Percentiles rank a stretch among this genome's conserved stretches.
phyloP scores from a whole-genome alignment of 352 stramenopile species.

The Phytophthora rubi region DNA sequence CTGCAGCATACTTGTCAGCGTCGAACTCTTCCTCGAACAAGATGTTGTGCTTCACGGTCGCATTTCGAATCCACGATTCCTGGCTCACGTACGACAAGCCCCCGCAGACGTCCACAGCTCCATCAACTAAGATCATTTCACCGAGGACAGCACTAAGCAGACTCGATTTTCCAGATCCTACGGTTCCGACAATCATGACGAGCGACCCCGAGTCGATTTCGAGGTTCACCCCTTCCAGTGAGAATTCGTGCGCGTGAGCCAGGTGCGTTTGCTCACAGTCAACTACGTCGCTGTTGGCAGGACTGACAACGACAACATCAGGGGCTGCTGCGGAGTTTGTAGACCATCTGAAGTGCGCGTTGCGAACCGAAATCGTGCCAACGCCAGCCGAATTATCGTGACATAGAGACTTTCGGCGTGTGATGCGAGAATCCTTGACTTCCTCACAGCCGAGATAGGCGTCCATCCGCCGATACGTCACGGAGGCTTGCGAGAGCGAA shows the following conservation, averaged over 20 bases:
- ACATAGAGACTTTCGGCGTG: neutral
- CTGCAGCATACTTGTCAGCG: slow-evolving; percentile 39
- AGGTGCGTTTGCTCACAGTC: slow-evolving; percentile 2
- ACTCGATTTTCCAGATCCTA: slow-evolving; percentile 63
- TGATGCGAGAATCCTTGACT: neutral
- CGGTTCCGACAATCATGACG: slow-evolving; percentile 60
- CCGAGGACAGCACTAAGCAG: slow-evolving; percentile 57
- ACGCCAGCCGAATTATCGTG: neutral
- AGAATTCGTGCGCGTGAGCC: slow-evolving; percentile 24
- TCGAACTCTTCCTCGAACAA: slow-evolving; percentile 43
- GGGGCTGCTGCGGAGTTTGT: neutral
- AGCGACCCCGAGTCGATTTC: slow-evolving; percentile 64
- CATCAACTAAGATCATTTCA: slow-evolving; percentile 49
- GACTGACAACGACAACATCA: slow-evolving; percentile 36
- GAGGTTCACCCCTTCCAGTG: slow-evolving; percentile 53
- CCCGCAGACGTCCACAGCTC: slow-evolving; percentile 36
- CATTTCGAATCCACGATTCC: slow-evolving; percentile 93
- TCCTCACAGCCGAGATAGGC: slow-evolving; percentile 36
- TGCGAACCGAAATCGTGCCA: slow-evolving; percentile 25
- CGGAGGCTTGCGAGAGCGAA: slow-evolving; percentile 32
- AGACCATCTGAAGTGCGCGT: slow-evolving; percentile 36
- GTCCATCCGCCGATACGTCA: slow-evolving; percentile 37
- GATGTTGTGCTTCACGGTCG: slow-evolving; percentile 83
- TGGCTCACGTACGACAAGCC: slow-evolving; percentile 89
- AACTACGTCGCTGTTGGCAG: slow-evolving; percentile 18